Evolutionary conservation across 768 basidiomycete genomes (phyloP), one percentile per base, ranked within the genome.

Genomic region (Lentinus tigrinus): DNA sequence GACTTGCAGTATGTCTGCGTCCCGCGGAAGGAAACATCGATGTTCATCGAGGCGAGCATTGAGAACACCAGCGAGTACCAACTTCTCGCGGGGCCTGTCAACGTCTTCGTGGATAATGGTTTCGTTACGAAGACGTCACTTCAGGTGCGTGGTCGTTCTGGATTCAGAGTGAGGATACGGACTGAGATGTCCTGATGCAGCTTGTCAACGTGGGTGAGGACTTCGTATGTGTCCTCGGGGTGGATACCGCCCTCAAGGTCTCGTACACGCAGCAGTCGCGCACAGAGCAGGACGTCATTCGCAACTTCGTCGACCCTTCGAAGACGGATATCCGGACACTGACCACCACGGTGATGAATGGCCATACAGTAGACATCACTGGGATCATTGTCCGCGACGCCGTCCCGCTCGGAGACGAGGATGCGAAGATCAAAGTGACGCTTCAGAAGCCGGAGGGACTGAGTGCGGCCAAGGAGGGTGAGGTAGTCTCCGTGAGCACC

Each of bases 11-110:
- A 81, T 64, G 75, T 85, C 14, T 71, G 77, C 2, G 76, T 82
- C 26, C 85, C 85, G 3, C 73, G 79, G 34, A 68, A 78, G 28
- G 78, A 78, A 36, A 74, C 79, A 1, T 71, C 75, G 19, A 82
- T 81, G 11, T 85, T 47, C 58, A 52, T 64, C 10, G 51, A 81
- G 78, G 81, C 76, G 57, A 67, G 74, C 58, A 78, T 86, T 50
- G 78, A 80, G 68, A 87, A 87, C 62, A 80, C 75, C 40, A 84
- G 81, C 65, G 81, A 83, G 51, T 83, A 83, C 60, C 72, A 78
- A 24, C 72, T 86, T 27, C 75, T 87, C 1, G 73, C 81, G 9
- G 85, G 85, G 0, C 72, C 75, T 0, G 79, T 84, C 37, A 78
- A 70, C 56, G 79, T 86, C 24, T 82, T 85, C 63, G 64, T 85